Evolutionary conservation across 768 basidiomycete genomes (phyloP).

Genomic region (Naganishia onofrii): DNA sequence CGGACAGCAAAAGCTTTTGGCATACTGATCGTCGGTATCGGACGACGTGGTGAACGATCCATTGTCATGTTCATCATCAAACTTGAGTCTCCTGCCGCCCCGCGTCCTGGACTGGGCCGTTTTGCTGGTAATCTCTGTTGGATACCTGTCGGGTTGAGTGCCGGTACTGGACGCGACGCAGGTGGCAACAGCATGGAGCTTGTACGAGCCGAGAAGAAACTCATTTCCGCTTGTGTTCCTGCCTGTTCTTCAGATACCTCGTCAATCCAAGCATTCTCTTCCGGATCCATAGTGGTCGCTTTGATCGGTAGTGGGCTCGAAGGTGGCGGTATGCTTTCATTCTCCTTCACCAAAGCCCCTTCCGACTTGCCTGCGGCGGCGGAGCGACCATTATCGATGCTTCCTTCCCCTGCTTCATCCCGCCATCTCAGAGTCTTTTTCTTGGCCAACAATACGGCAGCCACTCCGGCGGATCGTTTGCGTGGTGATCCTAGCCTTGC

Average conservation of each 20-base stretch:
- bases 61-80: neutral
- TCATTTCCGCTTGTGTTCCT: neutral
- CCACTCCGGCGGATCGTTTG: constrained; percentile 21
- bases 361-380: constrained; percentile 37
- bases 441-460: neutral
- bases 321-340: constrained; percentile 10
- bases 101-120: neutral
- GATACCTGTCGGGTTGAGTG: neutral
- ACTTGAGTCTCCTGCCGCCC: constrained; percentile 7
- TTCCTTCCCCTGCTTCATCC: constrained; percentile 42
- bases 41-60: constrained; percentile 3
- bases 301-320: neutral
- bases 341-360: constrained; percentile 34
- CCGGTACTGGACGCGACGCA: neutral
- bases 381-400: constrained; percentile 35
- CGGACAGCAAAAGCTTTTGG: constrained; percentile 8
- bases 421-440: constrained; percentile 38
- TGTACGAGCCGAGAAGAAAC: neutral
- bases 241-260: constrained; percentile 6
- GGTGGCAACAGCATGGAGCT: neutral
- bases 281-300: neutral
- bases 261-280: constrained; percentile 13
- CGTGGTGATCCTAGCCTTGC: constrained; percentile 12
- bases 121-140: constrained; percentile 10
- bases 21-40: constrained; percentile 3